Evolutionary conservation across 164 flowering plant species (phyloP).

Genomic region (Stephania japonica): DNA sequence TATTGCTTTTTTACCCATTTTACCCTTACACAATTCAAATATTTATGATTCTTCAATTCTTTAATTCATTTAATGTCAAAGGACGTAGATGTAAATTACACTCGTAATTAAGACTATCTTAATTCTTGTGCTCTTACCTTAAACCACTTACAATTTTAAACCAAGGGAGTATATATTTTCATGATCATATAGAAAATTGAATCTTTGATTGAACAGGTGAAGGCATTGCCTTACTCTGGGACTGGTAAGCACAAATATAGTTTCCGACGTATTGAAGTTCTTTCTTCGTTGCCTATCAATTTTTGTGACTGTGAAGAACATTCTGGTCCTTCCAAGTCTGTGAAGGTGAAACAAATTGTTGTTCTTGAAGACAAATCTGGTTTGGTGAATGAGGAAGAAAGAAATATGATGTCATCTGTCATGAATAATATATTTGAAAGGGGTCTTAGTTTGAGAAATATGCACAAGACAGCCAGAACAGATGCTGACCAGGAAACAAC

Average conservation of each 20-base stretch:
- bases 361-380: constrained; percentile 23
- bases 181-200: background rate
- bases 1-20: too few relatives aligned
- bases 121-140: too few relatives aligned
- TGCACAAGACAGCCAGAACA: background rate
- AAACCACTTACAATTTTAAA: too few relatives aligned
- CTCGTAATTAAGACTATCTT: too few relatives aligned
- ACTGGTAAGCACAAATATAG: constrained; percentile 95
- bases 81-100: too few relatives aligned
- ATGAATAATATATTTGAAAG: constrained; percentile 58
- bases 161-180: too few relatives aligned
- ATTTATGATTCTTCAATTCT: too few relatives aligned
- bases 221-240: constrained; percentile 59
- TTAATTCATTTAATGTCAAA: too few relatives aligned
- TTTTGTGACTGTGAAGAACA: constrained; percentile 96
- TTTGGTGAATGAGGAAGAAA: constrained; percentile 44
- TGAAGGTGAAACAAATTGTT: constrained; percentile 14
- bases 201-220: constrained; percentile 43
- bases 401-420: constrained; percentile 61
- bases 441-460: constrained; percentile 20
- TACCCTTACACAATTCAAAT: too few relatives aligned
- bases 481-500: constrained; percentile 8
- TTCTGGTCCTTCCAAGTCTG: constrained; percentile 23
- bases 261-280: constrained; percentile 65
- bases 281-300: constrained; percentile 56